Base-by-base conservation (phyloP, 75 land plant species). In the Selaginella tamariscina region DNA sequence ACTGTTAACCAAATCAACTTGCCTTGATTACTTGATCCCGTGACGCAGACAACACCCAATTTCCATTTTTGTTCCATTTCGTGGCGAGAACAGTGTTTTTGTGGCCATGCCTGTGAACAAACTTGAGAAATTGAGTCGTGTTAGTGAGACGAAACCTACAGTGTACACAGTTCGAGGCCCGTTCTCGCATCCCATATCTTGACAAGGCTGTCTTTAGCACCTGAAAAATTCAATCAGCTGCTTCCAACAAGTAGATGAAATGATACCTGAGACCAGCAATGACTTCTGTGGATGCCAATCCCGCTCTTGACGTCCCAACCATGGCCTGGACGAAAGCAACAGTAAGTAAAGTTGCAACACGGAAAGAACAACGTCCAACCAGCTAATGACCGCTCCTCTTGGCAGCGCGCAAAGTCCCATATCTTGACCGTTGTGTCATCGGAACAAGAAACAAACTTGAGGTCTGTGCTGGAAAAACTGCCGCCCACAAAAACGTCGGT, bases 261-360 rank as follows among this genome's bases (percentile, higher is more conserved):
- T 24, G 26, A 71, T 24, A 94, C 98, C 98, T 79, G 98, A 90
- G 27, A 83, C 91, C 18, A 95, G 79, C 44, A 95, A 73, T 30
- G 99, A 91, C 70, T 95, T 95, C 27, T 95, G 77, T 59, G 99
- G 99, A 73, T 95, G 99, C 99, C 99, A 95, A 54, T 95, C 92
- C 59, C 99, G 75, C 87, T 82, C 74, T 87, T 95, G 29, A 95
- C 99, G 83, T 95, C 96, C 99, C 99, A 95, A 59, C 99, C 97
- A 81, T 95, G 99, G 72, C 99, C 99, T 95, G 91, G 74, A 82
- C 75, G 81, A 84, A 59, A n/a, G 8, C 27, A 21, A 59, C 54
- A 60, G 23, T 20, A 23, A 18, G 63, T 24, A 60, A 9, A 20
- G 9, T 11, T 20, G 8, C 23, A 26, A 33, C 28, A 24, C 11